Evolutionary conservation across 1,284 basidiomycete genomes (phyloP), one percentile per base, ranked within the genome.

Genomic region (Wolfiporia cocos): DNA sequence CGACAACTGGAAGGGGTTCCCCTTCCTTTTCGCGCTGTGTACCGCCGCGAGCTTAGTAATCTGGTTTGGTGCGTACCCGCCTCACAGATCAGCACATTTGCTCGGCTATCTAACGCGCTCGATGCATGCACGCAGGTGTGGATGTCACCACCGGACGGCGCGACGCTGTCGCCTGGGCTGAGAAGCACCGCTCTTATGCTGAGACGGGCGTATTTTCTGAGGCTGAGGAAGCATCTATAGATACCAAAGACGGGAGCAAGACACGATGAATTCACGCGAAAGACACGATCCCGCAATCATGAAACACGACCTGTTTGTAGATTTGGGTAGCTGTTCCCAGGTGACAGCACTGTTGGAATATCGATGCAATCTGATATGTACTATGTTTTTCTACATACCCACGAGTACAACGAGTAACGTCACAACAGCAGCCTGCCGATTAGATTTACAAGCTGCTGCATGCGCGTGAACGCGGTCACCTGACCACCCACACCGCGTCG

Each of bases 1-100:
- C 5, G 74, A 81, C 60, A 88, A 84, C 57, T 90, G 86, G 78
- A 74, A 76, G 58, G 88, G 89, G 1, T 89, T 91, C 60, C 86
- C 86, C 3, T 91, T 92, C 68, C 67, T 92, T 7, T 86, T 92
- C 49, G 81, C 78, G 24, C 63, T 90, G 5, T 86, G 85, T 49
- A 56, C 67, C 2, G 63, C 68, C 20, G 82, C 86, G 4, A 78
- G 78, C 34, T 33, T 86, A 30, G 70, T 80, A 4, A 86, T 90
- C 44, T 85, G 86, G 73, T 80, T 85, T 54, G 74, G 58, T 59
- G 31, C 29, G 57, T 53, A n/a, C 4, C 28, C n/a, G n/a, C 2
- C 31, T 37, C 29, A 14, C 18, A 29, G 11, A 5, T 14, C 3
- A 15, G 7, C 17, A 4, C 33, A 2, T 24, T 15, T 30, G 34